Base-by-base conservation (phyloP, 257 asterid species). In the Solanum lignicaule region DNA sequence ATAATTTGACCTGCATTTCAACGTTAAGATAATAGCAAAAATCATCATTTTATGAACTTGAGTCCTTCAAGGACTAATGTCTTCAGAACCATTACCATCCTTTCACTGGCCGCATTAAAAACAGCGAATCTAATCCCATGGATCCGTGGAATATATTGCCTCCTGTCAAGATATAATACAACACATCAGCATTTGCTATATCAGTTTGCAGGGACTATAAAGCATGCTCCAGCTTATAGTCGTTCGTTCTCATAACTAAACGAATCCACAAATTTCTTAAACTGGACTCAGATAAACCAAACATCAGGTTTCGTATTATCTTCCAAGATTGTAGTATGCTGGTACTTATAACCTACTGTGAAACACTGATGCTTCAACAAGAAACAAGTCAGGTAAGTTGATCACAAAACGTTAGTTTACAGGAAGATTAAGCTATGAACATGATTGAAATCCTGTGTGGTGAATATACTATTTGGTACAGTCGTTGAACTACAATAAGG, bases 81-180 rank as follows among this genome's bases (percentile, higher is more conserved):
- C 20, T 48, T 82, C 41, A 82, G 12, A 82, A 82, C 69, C 41
- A 12, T 90, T 97, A 97, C 99, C 99, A 95, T 94, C 99, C 95
- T 92, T 97, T 95, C 58, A 97, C 93, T 7, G 99, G 99, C 86
- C 98, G 94, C 98, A 97, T 93, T 65, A 97, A 95, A 86, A 97
- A 95, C 91, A 97, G 90, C 27, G 98, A 95, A 91, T 94, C 96
- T 85, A 95, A 91, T 85, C 98, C 98, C 98, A 97, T 95, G 84
- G 98, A 93, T 89, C 99, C 99, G 33, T 97, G 99, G 90, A 95
- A 97, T 85, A 97, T 91, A 91, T 97, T 95, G 87, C 99, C 99
- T 89, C 99, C 99, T 96, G 94, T 87, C 89, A 81, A 85, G 84
- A 25, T 72, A 18, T 3, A 60, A 55, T 75, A 81, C 38, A 86